Evolutionary conservation across 23 red algal species (phyloP).

Genomic region (Gracilaria gracilis): DNA sequence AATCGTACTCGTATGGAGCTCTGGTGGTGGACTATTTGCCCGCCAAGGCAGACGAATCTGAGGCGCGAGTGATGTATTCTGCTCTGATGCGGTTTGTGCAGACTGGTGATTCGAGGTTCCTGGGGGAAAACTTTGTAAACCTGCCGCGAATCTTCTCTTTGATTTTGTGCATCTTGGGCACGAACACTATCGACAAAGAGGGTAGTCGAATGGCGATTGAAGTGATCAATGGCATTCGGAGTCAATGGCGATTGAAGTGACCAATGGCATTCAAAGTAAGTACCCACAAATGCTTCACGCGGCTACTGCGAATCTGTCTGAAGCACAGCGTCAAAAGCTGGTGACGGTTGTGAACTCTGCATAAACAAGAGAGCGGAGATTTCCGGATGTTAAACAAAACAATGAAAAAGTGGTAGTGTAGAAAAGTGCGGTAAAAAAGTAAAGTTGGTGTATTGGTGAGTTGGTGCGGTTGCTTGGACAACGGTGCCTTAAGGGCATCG

Average conservation of each 20-base stretch:
- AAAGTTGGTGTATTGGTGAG: constrained; percentile 15
- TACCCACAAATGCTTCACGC: constrained; percentile 68
- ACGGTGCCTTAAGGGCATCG: background rate
- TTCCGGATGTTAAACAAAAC: constrained; percentile 19
- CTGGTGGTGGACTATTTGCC: constrained; percentile 80
- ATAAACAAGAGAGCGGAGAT: constrained; percentile 30
- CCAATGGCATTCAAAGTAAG: no score
- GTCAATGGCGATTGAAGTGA: no score
- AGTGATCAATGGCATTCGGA: constrained; percentile 62
- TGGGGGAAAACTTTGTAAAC: constrained; percentile 55
- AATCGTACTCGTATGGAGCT: constrained; percentile 14
- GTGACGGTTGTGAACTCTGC: constrained; percentile 31
- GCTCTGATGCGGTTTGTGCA: constrained; percentile 67
- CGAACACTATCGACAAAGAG: constrained; percentile 46
- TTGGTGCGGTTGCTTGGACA: background rate
- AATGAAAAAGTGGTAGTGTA: constrained; percentile 34
- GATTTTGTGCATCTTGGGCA: constrained; percentile 52
- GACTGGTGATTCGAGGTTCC: constrained; percentile 41
- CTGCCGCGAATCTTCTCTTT: constrained; percentile 70
- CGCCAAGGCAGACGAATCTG: constrained; percentile 73
- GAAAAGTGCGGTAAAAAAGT: constrained; percentile 32
- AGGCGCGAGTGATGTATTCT: constrained; percentile 78
- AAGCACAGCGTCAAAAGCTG: constrained; percentile 67
- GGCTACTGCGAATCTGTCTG: constrained; percentile 55
- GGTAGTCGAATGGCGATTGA: constrained; percentile 41